Percentiles rank a stretch among this genome's conserved stretches.
Conservation (phyloP, 225 moss, liverwort and hornwort species). For the Polytrichum formosum region DNA sequence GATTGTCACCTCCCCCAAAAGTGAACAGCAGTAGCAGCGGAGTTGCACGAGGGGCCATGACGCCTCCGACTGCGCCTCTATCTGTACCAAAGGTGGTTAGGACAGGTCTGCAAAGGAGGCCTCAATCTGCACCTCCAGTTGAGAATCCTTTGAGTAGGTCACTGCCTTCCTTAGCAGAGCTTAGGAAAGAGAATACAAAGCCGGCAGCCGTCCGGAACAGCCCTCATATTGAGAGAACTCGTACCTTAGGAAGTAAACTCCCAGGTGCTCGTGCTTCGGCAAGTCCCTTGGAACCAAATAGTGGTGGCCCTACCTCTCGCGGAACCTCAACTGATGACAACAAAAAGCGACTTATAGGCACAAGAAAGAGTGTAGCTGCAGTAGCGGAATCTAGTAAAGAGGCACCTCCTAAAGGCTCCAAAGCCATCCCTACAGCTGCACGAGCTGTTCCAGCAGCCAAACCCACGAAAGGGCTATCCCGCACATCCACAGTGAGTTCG, state of each 20-base stretch:
- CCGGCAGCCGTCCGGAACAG: constrained; percentile 61
- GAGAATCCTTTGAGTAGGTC: constrained; percentile 91
- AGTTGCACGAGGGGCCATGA: constrained; percentile 22
- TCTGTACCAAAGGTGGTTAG: constrained; percentile 34
- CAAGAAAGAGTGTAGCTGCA: constrained; percentile 49
- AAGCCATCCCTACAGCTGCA: constrained; percentile 33
- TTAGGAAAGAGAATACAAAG: constrained; percentile 92
- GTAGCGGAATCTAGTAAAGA: constrained; percentile 40
- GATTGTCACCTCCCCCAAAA: constrained; percentile 72
- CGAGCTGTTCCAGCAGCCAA: constrained; percentile 21
- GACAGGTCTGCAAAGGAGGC: constrained; percentile 41
- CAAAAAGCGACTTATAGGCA: constrained; percentile 43
- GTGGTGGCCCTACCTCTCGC: constrained; percentile 21
- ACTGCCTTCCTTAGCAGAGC: constrained; percentile 79
- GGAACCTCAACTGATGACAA: constrained; percentile 54
- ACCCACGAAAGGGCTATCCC: constrained; percentile 39
- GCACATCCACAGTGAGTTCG: constrained; percentile 28
- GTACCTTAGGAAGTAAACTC: constrained; percentile 64
- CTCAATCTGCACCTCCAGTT: constrained; percentile 32
- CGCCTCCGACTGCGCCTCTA: constrained; percentile 21
- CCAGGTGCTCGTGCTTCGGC: constrained; percentile 29
- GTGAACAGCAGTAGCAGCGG: constrained; percentile 8
- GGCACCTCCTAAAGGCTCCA: constrained; percentile 39
- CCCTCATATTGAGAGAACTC: constrained; percentile 56
- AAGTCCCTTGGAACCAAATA: constrained; percentile 54